These are phyloP conservation scores for Aspergillus texensis DNA, from an alignment of 2,329 filamentous ascomycete genomes.

Conservation along the genomic window DNA sequence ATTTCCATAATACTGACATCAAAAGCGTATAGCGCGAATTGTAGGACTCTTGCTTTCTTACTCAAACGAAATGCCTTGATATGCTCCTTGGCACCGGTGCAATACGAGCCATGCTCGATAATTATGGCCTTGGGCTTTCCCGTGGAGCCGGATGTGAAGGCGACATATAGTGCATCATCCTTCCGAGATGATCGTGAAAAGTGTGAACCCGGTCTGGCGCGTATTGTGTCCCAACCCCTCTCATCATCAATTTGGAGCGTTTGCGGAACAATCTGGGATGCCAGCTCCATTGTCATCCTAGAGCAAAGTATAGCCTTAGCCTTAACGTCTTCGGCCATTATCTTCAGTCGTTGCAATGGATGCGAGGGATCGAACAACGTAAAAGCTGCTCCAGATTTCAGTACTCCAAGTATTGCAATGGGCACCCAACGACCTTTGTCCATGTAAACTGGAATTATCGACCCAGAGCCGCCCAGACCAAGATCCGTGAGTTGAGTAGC, in stretches of 20 bases:
- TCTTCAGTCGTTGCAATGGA: background rate
- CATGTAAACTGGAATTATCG: slow-evolving; percentile 10
- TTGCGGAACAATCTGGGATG: background rate
- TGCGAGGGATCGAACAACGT: background rate
- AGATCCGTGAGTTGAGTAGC: slow-evolving; percentile 14
- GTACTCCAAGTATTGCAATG: background rate
- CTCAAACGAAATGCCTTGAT: slow-evolving; percentile 43
- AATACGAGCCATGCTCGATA: slow-evolving; percentile 58
- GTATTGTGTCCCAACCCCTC: background rate
- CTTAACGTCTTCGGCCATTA: background rate
- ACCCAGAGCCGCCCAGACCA: slow-evolving; percentile 14
- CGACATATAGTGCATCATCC: background rate
- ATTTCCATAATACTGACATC: slow-evolving; percentile 37
- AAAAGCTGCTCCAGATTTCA: background rate
- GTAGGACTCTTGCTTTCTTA: slow-evolving; percentile 42
- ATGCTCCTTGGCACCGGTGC: slow-evolving; percentile 45
- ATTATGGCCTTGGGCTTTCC: slow-evolving; percentile 55
- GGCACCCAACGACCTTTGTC: background rate
- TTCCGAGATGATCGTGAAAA: background rate
- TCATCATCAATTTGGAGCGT: background rate
- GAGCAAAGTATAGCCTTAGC: background rate
- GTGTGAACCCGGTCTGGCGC: background rate
- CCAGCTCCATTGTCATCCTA: background rate
- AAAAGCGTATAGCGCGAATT: slow-evolving; percentile 40
- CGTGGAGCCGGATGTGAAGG: background rate